phyloP scores from a whole-genome alignment of 2,329 filamentous ascomycete species.

The Trichophyton mentagrophytes region DNA sequence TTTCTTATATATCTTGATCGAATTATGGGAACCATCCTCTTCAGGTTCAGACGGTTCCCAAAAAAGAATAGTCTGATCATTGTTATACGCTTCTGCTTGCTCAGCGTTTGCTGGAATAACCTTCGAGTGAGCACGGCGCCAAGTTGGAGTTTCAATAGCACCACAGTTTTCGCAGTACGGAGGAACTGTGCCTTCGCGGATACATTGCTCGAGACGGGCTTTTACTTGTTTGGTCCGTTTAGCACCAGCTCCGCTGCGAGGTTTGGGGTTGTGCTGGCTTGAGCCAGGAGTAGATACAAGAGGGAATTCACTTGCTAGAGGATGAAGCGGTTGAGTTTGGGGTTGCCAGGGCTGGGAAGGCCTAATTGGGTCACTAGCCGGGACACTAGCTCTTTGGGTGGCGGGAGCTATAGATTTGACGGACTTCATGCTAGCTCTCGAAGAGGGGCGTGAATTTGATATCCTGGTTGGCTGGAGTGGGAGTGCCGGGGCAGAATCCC shows the following conservation, averaged over 20 bases:
- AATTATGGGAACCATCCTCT: slow-evolving; percentile 47
- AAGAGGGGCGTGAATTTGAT: slow-evolving; percentile 26
- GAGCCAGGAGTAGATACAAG: slow-evolving; percentile 28
- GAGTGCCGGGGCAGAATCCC: slow-evolving; percentile 15
- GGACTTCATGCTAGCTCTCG: slow-evolving; percentile 23
- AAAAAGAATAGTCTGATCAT: slow-evolving; percentile 60
- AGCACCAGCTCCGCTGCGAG: slow-evolving; percentile 40
- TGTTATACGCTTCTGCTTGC: slow-evolving; percentile 49
- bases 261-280: slow-evolving; percentile 24
- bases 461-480: slow-evolving; percentile 20
- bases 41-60: slow-evolving; percentile 56
- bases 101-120: slow-evolving; percentile 56
- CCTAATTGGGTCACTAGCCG: slow-evolving; percentile 14
- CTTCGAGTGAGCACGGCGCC: slow-evolving; percentile 86
- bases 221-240: slow-evolving; percentile 55
- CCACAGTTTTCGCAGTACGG: slow-evolving; percentile 87
- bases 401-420: slow-evolving; percentile 25
- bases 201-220: slow-evolving; percentile 43
- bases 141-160: slow-evolving; percentile 88
- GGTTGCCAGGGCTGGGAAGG: slow-evolving; percentile 23
- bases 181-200: slow-evolving; percentile 71
- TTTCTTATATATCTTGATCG: slow-evolving; percentile 66
- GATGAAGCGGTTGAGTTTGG: slow-evolving; percentile 32
- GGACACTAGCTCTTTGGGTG: slow-evolving; percentile 3
- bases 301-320: slow-evolving; percentile 33